Evolutionary conservation across 2,329 filamentous ascomycete genomes (phyloP).

Genomic region (Fusarium odoratissimum): DNA sequence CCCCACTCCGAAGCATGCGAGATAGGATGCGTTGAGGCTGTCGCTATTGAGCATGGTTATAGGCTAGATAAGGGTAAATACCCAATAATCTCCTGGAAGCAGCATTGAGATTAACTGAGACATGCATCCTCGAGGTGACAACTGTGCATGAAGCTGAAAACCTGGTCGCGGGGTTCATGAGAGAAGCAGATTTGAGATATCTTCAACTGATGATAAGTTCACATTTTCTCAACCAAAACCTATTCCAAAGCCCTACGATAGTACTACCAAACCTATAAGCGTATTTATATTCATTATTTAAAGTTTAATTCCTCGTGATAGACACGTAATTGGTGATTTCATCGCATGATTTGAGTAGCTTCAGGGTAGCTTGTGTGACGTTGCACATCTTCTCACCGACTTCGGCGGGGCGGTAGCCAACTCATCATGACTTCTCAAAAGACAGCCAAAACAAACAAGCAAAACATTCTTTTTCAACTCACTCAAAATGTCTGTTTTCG

Average conservation of each 20-base stretch:
- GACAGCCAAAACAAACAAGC: neutral
- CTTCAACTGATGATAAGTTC: rapidly evolving
- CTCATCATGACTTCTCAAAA: slow-evolving; percentile 14
- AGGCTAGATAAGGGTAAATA: neutral
- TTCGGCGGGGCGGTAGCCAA: slow-evolving; percentile 20
- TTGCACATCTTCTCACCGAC: slow-evolving; percentile 28
- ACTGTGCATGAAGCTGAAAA: neutral
- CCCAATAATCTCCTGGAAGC: neutral
- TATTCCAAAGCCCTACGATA: rapidly evolving
- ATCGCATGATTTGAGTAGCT: neutral
- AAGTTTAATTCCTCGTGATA: rapidly evolving
- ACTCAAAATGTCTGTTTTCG: slow-evolving; percentile 54
- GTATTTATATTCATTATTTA: neutral
- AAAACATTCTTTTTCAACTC: neutral
- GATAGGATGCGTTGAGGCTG: neutral
- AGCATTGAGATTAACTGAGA: neutral
- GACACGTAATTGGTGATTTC: neutral
- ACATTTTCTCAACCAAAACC: rapidly evolving
- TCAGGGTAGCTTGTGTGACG: slow-evolving; percentile 35
- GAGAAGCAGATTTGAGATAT: rapidly evolving
- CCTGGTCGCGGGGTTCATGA: rapidly evolving
- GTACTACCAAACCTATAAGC: neutral
- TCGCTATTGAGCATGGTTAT: neutral
- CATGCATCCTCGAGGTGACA: neutral
- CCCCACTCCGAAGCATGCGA: neutral